Conservation (phyloP, 2,329 filamentous ascomycete species). For the Saccharata proteae region DNA sequence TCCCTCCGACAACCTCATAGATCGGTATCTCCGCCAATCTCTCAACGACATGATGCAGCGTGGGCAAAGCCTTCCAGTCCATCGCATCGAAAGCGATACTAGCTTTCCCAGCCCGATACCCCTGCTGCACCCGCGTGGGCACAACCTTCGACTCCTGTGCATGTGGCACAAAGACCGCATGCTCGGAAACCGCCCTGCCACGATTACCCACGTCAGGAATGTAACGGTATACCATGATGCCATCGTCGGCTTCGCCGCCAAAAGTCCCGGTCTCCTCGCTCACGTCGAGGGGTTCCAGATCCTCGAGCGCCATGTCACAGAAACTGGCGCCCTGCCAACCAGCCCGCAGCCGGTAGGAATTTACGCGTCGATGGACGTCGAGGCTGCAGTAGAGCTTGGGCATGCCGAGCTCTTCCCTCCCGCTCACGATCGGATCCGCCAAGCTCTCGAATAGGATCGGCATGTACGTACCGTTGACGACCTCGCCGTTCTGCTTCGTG, state of each 20-base stretch:
- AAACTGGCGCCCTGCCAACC: slow-evolving; percentile 26
- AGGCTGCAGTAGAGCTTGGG: slow-evolving; percentile 46
- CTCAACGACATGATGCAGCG: slow-evolving; percentile 45
- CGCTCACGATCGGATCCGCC: slow-evolving; percentile 48
- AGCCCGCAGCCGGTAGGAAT: slow-evolving; percentile 28
- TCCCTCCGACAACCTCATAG: slow-evolving; percentile 43
- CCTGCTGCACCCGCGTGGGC: slow-evolving; percentile 22
- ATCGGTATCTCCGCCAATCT: slow-evolving; percentile 44
- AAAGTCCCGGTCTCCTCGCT: slow-evolving; percentile 7
- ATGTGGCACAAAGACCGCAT: slow-evolving; percentile 33
- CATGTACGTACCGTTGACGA: slow-evolving; percentile 41
- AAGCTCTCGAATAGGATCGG: slow-evolving; percentile 47
- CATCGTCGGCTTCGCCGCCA: slow-evolving; percentile 25
- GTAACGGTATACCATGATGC: slow-evolving; percentile 45
- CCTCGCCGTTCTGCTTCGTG: slow-evolving; percentile 34
- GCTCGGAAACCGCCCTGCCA: slow-evolving; percentile 43
- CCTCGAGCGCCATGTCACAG: slow-evolving; percentile 18
- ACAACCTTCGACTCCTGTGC: slow-evolving; percentile 19
- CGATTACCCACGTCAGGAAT: slow-evolving; percentile 40
- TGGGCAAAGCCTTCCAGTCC: slow-evolving; percentile 46
- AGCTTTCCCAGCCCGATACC: slow-evolving; percentile 29
- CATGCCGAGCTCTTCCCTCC: slow-evolving; percentile 50
- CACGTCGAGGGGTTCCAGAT: slow-evolving; percentile 12
- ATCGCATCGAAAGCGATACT: slow-evolving; percentile 36
- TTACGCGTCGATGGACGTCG: slow-evolving; percentile 27